phyloP scores from a whole-genome alignment of 352 stramenopile species.

The Phytophthora fragariae region DNA sequence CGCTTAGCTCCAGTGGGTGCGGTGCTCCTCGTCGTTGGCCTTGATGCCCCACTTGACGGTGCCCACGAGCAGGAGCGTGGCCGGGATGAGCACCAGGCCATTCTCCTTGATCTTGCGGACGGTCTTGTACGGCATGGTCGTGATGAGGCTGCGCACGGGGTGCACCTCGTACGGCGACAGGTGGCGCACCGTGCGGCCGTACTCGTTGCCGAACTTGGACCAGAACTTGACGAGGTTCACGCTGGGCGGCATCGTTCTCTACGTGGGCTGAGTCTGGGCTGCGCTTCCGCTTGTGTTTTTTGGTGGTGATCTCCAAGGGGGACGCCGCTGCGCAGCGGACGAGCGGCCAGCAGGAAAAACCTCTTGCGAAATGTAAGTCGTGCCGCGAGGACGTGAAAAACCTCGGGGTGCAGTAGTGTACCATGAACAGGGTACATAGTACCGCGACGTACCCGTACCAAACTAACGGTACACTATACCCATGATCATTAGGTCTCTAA shows the following conservation, averaged over 20 bases:
- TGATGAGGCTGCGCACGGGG: slow-evolving; percentile 74
- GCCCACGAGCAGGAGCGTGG: slow-evolving; percentile 64
- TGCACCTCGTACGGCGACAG: slow-evolving; percentile 77
- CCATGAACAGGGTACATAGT: neutral
- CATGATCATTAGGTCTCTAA: neutral
- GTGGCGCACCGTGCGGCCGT: slow-evolving; percentile 71
- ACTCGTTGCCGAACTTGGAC: slow-evolving; percentile 72
- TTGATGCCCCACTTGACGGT: slow-evolving; percentile 78
- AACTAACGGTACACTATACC: neutral
- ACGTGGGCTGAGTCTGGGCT: slow-evolving; percentile 20
- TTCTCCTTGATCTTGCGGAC: slow-evolving; percentile 87
- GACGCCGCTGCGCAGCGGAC: slow-evolving; percentile 2
- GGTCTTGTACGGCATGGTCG: slow-evolving; percentile 78
- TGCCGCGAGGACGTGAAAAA: slow-evolving; percentile 14
- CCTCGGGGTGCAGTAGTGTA: neutral
- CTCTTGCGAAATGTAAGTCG: slow-evolving; percentile 29
- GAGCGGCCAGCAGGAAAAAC: slow-evolving; percentile 47
- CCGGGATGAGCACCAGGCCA: slow-evolving; percentile 72
- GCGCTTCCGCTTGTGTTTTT: slow-evolving; percentile 33
- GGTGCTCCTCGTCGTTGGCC: slow-evolving; percentile 84
- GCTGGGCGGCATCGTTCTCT: slow-evolving; percentile 50
- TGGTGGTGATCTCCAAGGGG: slow-evolving; percentile 25
- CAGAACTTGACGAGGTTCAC: slow-evolving; percentile 75
- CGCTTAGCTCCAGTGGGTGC: slow-evolving; percentile 78
- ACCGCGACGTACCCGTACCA: neutral